Conservation (phyloP, 495 filamentous ascomycete species). For the Aspergillus carlsbadensis region DNA sequence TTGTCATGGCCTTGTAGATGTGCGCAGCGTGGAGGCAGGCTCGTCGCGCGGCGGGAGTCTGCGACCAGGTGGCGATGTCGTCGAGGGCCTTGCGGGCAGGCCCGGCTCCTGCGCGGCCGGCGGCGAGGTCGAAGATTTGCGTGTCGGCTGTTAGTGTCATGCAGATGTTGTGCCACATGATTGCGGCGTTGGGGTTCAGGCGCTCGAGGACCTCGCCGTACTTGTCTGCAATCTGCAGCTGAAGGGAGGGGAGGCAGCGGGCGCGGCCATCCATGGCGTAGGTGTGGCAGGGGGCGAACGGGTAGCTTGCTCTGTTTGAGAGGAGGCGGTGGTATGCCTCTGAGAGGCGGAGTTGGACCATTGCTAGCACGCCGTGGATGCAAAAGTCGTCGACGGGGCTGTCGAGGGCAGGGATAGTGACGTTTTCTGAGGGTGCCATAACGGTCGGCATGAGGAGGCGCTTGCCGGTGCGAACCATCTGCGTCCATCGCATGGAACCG, state of each 20-base stretch:
- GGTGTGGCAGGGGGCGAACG: constrained; percentile 45
- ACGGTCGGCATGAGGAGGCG: constrained; percentile 41
- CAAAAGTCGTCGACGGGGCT: constrained; percentile 37
- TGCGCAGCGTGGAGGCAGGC: constrained; percentile 52
- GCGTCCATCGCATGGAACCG: constrained; percentile 46
- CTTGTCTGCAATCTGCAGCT: constrained; percentile 38
- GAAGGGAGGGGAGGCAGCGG: constrained; percentile 37
- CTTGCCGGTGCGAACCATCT: constrained; percentile 40
- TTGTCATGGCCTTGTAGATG: constrained; percentile 50
- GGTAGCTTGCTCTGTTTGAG: constrained; percentile 39
- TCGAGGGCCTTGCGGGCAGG: constrained; percentile 48
- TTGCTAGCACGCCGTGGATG: constrained; percentile 39
- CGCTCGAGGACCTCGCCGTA: constrained; percentile 42
- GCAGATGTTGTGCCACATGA: constrained; percentile 54
- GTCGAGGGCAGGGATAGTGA: constrained; percentile 37
- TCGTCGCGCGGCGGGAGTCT: constrained; percentile 48
- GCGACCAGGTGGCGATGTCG: constrained; percentile 50
- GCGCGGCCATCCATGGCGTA: constrained; percentile 47
- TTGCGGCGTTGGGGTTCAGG: constrained; percentile 44
- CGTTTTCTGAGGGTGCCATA: constrained; percentile 37
- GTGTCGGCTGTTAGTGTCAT: constrained; percentile 53
- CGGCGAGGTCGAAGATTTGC: constrained; percentile 51
- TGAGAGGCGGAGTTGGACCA: constrained; percentile 44
- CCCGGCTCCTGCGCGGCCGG: constrained; percentile 44
- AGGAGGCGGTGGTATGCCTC: constrained; percentile 48